Evolutionary conservation across 2,329 filamentous ascomycete genomes (phyloP), one percentile per base, ranked within the genome.

Genomic region (Stachybotrys elegans): DNA sequence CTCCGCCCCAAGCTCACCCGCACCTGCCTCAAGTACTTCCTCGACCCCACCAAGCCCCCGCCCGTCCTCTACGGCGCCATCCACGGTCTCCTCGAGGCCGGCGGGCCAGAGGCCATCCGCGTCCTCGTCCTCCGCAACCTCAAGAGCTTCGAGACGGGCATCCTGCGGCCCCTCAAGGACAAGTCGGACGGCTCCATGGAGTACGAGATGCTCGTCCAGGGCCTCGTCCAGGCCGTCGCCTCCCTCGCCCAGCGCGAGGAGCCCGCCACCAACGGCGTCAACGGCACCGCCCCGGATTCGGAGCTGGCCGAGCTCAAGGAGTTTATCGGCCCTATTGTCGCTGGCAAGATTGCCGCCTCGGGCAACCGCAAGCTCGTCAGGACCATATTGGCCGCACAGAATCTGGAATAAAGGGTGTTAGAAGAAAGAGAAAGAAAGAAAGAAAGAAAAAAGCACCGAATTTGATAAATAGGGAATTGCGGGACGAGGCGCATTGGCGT

Each of bases 11-110:
- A 94, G 51, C 83, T 98, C 22, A 91, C 90, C 4, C 80, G 93
- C n/a, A 93, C 91, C 0, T 96, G 90, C 58, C 78, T 97, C 25
- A 95, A 95, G 68, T 83, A 86, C 57, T 92, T 96, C 64, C 78
- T 98, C 22, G 91, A 96, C 57, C 88, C 89, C 0, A 81, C 83
- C 35, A 89, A 91, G 58, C 83, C 90, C 0, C 79, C 90, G 0
- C 82, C 87, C 2, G 85, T 92, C 2, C 88, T 95, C 57, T 98
- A 93, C 60, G 93, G 93, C 36, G 89, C 92, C 6, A 77, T 98
- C 19, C 78, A 83, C 22, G 92, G 91, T 2, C 72, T 98, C 3
- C 76, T 84, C 2, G 81, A 84, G 2, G 84, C 94, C 20, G 89
- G 90, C 21, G 90, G 78, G 0, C 68, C 75, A 19, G 78, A 81